Evolutionary conservation across 1,284 basidiomycete species (phyloP).

Genomic region (Irpex sp.): DNA sequence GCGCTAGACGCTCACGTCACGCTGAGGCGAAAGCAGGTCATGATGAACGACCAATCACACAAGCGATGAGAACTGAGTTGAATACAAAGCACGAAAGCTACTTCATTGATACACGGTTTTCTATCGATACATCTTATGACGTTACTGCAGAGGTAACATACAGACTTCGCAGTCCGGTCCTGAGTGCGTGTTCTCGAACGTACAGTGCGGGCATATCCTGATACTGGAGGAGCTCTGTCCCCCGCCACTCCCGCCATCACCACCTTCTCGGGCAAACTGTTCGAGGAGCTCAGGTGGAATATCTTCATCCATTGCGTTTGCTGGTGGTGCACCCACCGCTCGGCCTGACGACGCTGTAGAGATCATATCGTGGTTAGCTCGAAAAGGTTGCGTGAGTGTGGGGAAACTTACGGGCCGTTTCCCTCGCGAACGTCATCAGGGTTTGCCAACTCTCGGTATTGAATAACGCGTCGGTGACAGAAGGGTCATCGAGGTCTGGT

Average conservation of each 20-base stretch:
- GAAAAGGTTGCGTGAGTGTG: background rate
- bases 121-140: background rate
- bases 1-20: background rate
- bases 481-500: conserved; percentile 50
- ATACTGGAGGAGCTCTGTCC: conserved; percentile 19
- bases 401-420: conserved; percentile 61
- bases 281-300: conserved; percentile 72
- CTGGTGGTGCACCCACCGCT: background rate
- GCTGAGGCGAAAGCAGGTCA: background rate
- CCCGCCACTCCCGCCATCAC: conserved; percentile 26
- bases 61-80: background rate
- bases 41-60: background rate
- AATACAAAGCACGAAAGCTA: background rate
- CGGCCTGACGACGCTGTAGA: background rate
- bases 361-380: conserved; percentile 28
- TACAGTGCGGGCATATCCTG: conserved; percentile 90
- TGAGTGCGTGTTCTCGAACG: conserved; percentile 81
- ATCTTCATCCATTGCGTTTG: conserved; percentile 49
- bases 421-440: conserved; percentile 75
- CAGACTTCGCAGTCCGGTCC: conserved; percentile 91
- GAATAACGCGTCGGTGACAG: conserved; percentile 61
- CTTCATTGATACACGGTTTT: background rate
- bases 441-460: conserved; percentile 81
- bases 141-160: conserved; percentile 56
- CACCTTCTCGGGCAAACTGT: conserved; percentile 58